A percentile compares a stretch with the other conserved stretches of the same genome.
phyloP scores from a whole-genome alignment of 2,329 filamentous ascomycete genomes.

The Diaporthe vaccinii region DNA sequence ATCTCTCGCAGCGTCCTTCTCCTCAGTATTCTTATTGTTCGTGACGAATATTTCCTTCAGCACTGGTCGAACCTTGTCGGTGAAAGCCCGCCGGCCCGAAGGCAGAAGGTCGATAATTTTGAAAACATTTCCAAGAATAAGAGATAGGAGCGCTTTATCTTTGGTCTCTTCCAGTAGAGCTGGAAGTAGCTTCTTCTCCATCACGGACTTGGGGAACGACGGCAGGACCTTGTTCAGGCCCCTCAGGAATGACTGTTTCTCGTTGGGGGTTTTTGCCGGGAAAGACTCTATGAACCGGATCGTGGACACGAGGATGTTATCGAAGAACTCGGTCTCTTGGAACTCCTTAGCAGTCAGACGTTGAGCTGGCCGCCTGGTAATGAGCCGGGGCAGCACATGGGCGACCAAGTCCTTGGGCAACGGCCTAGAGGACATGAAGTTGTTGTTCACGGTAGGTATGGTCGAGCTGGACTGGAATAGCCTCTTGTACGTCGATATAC shows the following conservation, averaged over 20 bases:
- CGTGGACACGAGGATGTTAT: constrained; percentile 95
- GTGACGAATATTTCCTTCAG: constrained; percentile 86
- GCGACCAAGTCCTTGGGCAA: constrained; percentile 83
- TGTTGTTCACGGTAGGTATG: constrained; percentile 84
- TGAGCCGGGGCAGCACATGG: constrained; percentile 85
- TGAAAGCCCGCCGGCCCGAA: constrained; percentile 81
- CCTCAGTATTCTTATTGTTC: constrained; percentile 69
- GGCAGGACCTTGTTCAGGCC: constrained; percentile 88
- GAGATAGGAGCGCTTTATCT: constrained; percentile 85
- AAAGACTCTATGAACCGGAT: constrained; percentile 94
- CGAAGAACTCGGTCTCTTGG: constrained; percentile 95
- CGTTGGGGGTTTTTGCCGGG: constrained; percentile 89
- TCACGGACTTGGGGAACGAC: constrained; percentile 92
- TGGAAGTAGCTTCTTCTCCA: constrained; percentile 94
- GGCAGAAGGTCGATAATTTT: constrained; percentile 87
- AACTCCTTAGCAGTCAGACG: constrained; percentile 91
- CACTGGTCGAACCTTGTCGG: constrained; percentile 86
- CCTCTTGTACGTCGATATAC: constrained; percentile 86
- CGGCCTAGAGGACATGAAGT: constrained; percentile 83
- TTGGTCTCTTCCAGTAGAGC: constrained; percentile 94
- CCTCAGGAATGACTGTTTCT: constrained; percentile 92
- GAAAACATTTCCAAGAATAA: constrained; percentile 93
- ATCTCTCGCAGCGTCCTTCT: constrained; percentile 87
- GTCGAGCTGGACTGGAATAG: constrained; percentile 83
- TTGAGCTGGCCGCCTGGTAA: constrained; percentile 88